Evolutionary conservation across 192 early-diverging fungal species (phyloP).

Genomic region (Funneliformis mosseae): DNA sequence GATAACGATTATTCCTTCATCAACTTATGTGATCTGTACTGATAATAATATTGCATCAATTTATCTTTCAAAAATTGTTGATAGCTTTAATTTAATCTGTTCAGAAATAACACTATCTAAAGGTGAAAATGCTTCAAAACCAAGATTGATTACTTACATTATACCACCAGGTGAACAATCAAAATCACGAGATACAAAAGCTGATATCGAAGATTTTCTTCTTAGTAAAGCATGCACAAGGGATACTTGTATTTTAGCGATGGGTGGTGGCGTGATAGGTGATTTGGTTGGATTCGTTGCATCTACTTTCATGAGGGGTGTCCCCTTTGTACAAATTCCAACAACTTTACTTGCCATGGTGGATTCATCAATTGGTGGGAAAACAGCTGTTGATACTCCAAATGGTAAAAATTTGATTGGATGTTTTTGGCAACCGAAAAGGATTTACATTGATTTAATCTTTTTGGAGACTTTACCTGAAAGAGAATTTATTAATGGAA

Average conservation of each 20-base stretch:
- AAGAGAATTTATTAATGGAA: constrained; percentile 93
- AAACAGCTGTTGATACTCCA: constrained; percentile 96
- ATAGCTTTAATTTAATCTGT: constrained; percentile 53
- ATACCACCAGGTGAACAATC: constrained; percentile 87
- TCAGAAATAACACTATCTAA: constrained; percentile 35
- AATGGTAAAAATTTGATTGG: constrained; percentile 95
- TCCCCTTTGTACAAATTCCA: constrained; percentile 92
- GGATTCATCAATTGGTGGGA: constrained; percentile 96
- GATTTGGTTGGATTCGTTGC: constrained; percentile 97
- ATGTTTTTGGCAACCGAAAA: constrained; percentile 94
- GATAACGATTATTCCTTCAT: constrained; percentile 66
- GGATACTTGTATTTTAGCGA: constrained; percentile 89
- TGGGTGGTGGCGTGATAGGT: constrained; percentile 97
- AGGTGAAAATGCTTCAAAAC: constrained; percentile 13
- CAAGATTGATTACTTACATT: constrained; percentile 72
- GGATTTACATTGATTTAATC: constrained; percentile 89
- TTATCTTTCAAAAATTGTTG: constrained; percentile 66
- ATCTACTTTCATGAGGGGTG: constrained; percentile 97
- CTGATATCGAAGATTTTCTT: constrained; percentile 89
- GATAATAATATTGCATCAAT: constrained; percentile 82
- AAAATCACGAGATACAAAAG: constrained; percentile 88
- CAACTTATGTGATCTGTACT: constrained; percentile 86
- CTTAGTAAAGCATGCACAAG: constrained; percentile 82
- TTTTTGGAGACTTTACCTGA: constrained; percentile 85
- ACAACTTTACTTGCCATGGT: constrained; percentile 97